These are phyloP conservation scores for Penicillium sp. DNA, from an alignment of 2,329 filamentous ascomycete genomes.

Conservation along the genomic window DNA sequence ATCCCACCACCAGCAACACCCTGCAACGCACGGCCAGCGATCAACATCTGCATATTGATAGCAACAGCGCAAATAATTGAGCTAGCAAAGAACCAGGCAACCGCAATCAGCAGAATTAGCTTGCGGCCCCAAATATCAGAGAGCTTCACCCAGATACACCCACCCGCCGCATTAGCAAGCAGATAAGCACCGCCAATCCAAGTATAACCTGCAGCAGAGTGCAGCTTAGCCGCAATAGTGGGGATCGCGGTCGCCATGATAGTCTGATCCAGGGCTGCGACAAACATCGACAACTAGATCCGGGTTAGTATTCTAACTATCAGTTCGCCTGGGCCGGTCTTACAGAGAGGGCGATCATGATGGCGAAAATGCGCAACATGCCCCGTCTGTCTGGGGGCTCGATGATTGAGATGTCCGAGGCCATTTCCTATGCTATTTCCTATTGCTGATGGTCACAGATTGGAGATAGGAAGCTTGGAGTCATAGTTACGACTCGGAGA, in stretches of 20 bases:
- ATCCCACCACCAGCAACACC: conserved; percentile 52
- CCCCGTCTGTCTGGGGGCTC: conserved; percentile 15
- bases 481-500: neutral
- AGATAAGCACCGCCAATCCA: conserved; percentile 74
- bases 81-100: conserved; percentile 47
- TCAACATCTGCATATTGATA: conserved; percentile 48
- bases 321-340: neutral
- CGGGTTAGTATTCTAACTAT: neutral
- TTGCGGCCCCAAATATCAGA: conserved; percentile 57
- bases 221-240: conserved; percentile 56
- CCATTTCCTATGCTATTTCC: conserved; percentile 1
- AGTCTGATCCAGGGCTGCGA: conserved; percentile 43
- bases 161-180: conserved; percentile 61
- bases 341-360: conserved; percentile 28
- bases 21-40: conserved; percentile 51
- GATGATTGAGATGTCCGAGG: conserved; percentile 14
- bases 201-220: conserved; percentile 64
- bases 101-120: conserved; percentile 47
- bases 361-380: conserved; percentile 21
- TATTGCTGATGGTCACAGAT: neutral
- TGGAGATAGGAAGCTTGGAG: neutral
- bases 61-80: conserved; percentile 49
- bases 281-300: conserved; percentile 27
- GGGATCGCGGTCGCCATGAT: conserved; percentile 60
- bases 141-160: conserved; percentile 64